These are phyloP conservation scores for Kodamaea neixiangensis DNA, from an alignment of 805 yeast genomes.

Conservation along the genomic window DNA sequence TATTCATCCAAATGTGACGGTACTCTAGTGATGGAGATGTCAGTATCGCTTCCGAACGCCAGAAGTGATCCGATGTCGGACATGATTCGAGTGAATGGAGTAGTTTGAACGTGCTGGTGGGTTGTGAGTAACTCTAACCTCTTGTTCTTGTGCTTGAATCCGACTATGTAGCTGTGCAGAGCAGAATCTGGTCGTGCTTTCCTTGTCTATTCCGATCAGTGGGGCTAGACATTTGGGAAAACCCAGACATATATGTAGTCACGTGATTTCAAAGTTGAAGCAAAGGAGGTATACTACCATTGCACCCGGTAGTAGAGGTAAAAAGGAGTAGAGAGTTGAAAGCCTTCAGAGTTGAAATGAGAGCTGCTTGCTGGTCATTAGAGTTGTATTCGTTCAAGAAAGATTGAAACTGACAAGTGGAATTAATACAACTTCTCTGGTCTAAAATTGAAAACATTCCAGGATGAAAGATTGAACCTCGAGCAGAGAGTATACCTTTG, in stretches of 20 bases:
- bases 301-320: too few relatives aligned
- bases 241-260: background rate
- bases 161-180: background rate
- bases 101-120: background rate
- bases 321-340: too few relatives aligned
- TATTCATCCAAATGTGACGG: slow-evolving; percentile 8
- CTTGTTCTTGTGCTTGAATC: background rate
- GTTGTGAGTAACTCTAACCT: background rate
- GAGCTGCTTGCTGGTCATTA: too few relatives aligned
- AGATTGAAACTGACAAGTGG: too few relatives aligned
- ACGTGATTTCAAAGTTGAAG: background rate
- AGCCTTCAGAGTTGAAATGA: too few relatives aligned
- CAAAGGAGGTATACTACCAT: too few relatives aligned
- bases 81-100: background rate
- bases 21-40: background rate
- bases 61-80: slow-evolving; percentile 5
- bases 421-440: too few relatives aligned
- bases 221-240: background rate
- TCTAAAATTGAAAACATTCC: too few relatives aligned
- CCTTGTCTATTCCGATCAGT: background rate
- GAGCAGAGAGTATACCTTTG: too few relatives aligned
- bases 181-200: background rate
- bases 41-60: slow-evolving; percentile 5
- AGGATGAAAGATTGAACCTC: too few relatives aligned
- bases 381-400: too few relatives aligned